phyloP scores from a whole-genome alignment of 1,284 basidiomycete species.

The Meripilus lineatus region DNA sequence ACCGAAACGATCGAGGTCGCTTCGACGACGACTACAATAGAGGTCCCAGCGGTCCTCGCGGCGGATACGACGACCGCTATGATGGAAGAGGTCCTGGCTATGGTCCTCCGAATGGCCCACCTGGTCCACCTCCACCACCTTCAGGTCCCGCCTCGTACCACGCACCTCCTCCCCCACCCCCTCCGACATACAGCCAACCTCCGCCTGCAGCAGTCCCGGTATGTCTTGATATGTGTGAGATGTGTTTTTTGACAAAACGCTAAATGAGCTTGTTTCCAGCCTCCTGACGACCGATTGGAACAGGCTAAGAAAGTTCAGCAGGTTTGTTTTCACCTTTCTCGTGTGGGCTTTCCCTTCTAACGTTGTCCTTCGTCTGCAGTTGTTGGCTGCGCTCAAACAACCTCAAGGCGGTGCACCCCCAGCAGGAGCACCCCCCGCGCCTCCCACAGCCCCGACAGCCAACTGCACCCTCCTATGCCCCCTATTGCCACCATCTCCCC shows the following conservation, averaged over 20 bases:
- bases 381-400: constrained; percentile 74
- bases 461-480: constrained; percentile 3
- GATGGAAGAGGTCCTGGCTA: constrained; percentile 30
- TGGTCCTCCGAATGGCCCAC: constrained; percentile 22
- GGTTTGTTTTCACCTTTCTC: constrained; percentile 27
- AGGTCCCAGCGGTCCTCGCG: constrained; percentile 19
- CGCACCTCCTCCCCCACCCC: constrained; percentile 24
- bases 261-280: constrained; percentile 20
- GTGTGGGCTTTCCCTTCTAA: constrained; percentile 7
- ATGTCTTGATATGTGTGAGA: constrained; percentile 9
- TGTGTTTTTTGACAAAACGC: not conserved
- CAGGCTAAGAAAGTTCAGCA: constrained; percentile 81
- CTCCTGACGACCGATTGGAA: constrained; percentile 67
- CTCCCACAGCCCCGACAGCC: constrained; percentile 11
- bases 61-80: constrained; percentile 32
- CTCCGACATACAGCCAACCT: constrained; percentile 23
- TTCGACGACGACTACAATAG: constrained; percentile 40
- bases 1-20: constrained; percentile 41
- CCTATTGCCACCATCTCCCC: constrained; percentile 4
- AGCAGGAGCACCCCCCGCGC: constrained; percentile 16
- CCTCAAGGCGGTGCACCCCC: constrained; percentile 39
- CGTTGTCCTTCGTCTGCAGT: constrained; percentile 26
- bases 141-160: constrained; percentile 26
- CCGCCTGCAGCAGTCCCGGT: constrained; percentile 23
- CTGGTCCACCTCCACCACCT: constrained; percentile 13